Base-by-base conservation (phyloP, 208 protist species). In the Strigomonas culicis region DNA sequence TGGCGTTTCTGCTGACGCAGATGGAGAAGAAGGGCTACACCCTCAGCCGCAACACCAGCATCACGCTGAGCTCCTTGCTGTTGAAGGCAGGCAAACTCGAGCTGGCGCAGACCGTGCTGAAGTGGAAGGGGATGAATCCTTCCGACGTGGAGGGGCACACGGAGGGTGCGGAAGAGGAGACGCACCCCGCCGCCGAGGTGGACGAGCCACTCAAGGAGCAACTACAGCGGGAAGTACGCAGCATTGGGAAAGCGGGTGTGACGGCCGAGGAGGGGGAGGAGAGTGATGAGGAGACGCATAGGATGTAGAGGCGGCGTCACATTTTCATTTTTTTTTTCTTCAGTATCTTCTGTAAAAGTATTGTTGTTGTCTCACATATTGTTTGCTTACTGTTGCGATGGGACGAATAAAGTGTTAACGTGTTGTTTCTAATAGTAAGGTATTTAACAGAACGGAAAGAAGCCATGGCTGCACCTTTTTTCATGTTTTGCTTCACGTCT, bases 81-180 rank as follows among this genome's bases (percentile, higher is more conserved):
- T 72, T 96, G 19, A 96, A 94, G 65, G 84, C 87, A 0, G 90
- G 90, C 1, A 96, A 93, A 64, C 28, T 88, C 32, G 84, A 96
- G 63, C 67, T 96, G 43, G 90, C 90, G 32, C 87, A 94, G 60
- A 86, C 78, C 17, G 87, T 96, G 34, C 76, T 96, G 19, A 86
- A 84, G 66, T 93, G 84, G 84, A 95, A 93, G 53, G 84, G 84
- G n/a, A 61, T 82, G 13, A 44, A 72, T 0, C 67, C 74, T 2
- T 36, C 57, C 1, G 56, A 67, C 1, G 57, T 2, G 22, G 49
- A 49, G 3, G 13, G 55, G 1, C 19, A 61, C 2, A 4, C 27
- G 19, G 11, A 17, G 17, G 2, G n/a, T 10, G 34, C 4, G 10
- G 34, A 10, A 22, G 41, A 49, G 7, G 32, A n/a, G 2, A 17